Evolutionary conservation across 2,329 filamentous ascomycete genomes (phyloP).

Genomic region (Fusarium temperatum): DNA sequence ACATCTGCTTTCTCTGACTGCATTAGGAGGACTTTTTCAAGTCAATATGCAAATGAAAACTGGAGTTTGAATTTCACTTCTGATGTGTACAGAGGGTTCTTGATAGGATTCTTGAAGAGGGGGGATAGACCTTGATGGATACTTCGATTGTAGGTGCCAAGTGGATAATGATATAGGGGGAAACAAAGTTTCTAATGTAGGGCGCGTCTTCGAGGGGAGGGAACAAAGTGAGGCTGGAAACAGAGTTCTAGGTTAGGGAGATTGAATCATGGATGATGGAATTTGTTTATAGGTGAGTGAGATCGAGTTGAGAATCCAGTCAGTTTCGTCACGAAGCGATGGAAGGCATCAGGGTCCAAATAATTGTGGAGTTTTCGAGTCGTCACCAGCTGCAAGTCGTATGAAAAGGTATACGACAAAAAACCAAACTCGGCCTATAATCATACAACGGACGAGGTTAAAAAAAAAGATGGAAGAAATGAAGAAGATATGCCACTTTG

Average conservation of each 20-base stretch:
- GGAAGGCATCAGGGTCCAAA: constrained; percentile 14
- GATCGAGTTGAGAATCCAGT: background rate
- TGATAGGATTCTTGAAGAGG: background rate
- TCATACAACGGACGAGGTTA: background rate
- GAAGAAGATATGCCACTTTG: background rate
- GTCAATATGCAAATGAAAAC: background rate
- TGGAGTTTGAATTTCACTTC: background rate
- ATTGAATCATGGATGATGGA: background rate
- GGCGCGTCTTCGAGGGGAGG: background rate
- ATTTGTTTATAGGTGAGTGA: background rate
- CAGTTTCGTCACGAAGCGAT: constrained; percentile 1
- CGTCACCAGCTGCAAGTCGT: background rate
- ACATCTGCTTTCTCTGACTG: constrained; percentile 15
- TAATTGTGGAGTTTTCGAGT: constrained; percentile 10
- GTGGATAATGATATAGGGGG: background rate
- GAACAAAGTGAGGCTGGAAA: background rate
- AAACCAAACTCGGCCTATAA: background rate
- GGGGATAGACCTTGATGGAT: constrained; percentile 11
- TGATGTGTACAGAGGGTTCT: background rate
- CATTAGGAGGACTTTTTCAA: constrained; percentile 15
- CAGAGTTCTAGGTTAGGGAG: background rate
- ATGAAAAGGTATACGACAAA: background rate
- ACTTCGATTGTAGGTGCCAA: background rate
- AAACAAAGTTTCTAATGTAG: background rate
- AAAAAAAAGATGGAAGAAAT: background rate